These are phyloP conservation scores for Zygoascus flipseniorum DNA, from an alignment of 805 yeast genomes.

Conservation along the genomic window DNA sequence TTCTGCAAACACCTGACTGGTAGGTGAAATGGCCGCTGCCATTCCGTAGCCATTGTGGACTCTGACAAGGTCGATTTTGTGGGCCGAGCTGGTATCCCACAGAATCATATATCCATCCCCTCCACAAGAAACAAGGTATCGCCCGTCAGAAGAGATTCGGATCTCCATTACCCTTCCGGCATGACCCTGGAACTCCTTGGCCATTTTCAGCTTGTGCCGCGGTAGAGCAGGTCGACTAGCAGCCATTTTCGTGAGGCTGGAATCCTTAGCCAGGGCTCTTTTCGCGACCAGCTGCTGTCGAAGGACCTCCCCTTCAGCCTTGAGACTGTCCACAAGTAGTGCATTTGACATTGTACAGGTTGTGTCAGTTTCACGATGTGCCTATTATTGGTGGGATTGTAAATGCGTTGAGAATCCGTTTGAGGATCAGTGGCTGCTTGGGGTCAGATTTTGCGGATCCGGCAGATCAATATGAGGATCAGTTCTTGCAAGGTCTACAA, in stretches of 20 bases:
- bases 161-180: slow-evolving; percentile 62
- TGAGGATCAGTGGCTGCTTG: background rate
- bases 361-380: background rate
- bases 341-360: background rate
- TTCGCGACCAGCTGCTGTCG: slow-evolving; percentile 5
- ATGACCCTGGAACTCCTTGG: slow-evolving; percentile 44
- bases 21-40: slow-evolving; percentile 64
- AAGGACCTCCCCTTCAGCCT: slow-evolving; percentile 11
- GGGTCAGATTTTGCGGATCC: background rate
- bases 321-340: background rate
- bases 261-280: slow-evolving; percentile 8
- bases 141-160: slow-evolving; percentile 60
- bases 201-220: background rate
- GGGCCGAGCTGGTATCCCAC: slow-evolving; percentile 74
- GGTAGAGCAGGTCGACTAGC: slow-evolving; percentile 9
- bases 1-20: slow-evolving; percentile 57
- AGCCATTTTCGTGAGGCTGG: slow-evolving; percentile 9
- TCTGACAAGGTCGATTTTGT: slow-evolving; percentile 60
- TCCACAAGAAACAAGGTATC: slow-evolving; percentile 57
- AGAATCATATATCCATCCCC: slow-evolving; percentile 80
- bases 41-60: slow-evolving; percentile 75
- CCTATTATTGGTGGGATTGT: background rate
- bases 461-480: background rate
- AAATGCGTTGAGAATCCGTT: background rate
- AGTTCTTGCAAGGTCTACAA: no score